These are phyloP conservation scores for Verbascum thapsus DNA, from an alignment of 257 asterid genomes.

Conservation along the genomic window DNA sequence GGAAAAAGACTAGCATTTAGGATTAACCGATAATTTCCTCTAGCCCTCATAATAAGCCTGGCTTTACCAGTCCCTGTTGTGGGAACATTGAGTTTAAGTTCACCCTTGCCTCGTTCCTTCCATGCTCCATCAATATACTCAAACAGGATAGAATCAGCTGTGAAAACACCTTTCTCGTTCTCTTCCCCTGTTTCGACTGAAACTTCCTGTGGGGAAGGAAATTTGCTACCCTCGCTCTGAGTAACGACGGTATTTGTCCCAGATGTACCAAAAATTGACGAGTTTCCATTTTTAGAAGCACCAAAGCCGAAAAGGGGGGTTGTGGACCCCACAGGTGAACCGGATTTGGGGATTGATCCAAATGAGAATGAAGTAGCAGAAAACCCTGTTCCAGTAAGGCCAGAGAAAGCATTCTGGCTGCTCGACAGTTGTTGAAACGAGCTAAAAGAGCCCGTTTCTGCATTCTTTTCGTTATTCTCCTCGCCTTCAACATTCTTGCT, in stretches of 20 bases:
- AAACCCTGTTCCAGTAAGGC: constrained; percentile 86
- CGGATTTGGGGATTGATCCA: constrained; percentile 62
- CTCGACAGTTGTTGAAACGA: constrained; percentile 82
- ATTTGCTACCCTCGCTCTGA: constrained; percentile 48
- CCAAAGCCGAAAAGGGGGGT: constrained; percentile 57
- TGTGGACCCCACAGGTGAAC: constrained; percentile 37
- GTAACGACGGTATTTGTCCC: constrained; percentile 32
- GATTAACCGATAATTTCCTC: constrained; percentile 81
- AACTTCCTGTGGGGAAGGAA: constrained; percentile 63
- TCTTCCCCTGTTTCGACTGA: constrained; percentile 78
- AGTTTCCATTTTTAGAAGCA: constrained; percentile 40
- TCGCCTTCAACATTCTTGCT: constrained; percentile 38
- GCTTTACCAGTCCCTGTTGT: constrained; percentile 60
- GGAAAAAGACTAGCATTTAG: constrained; percentile 86
- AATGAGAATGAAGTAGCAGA: constrained; percentile 73
- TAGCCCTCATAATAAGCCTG: constrained; percentile 84
- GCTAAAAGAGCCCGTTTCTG: constrained; percentile 60
- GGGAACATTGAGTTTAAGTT: constrained; percentile 69
- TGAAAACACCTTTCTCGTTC: constrained; percentile 64
- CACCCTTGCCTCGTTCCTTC: constrained; percentile 98
- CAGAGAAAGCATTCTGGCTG: constrained; percentile 87
- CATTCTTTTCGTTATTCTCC: constrained; percentile 46
- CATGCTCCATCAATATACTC: constrained; percentile 72
- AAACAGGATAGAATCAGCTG: constrained; percentile 69
- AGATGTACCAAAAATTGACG: constrained; percentile 50